Conservation (phyloP, 1,284 basidiomycete species). For the Boletus smithii region DNA sequence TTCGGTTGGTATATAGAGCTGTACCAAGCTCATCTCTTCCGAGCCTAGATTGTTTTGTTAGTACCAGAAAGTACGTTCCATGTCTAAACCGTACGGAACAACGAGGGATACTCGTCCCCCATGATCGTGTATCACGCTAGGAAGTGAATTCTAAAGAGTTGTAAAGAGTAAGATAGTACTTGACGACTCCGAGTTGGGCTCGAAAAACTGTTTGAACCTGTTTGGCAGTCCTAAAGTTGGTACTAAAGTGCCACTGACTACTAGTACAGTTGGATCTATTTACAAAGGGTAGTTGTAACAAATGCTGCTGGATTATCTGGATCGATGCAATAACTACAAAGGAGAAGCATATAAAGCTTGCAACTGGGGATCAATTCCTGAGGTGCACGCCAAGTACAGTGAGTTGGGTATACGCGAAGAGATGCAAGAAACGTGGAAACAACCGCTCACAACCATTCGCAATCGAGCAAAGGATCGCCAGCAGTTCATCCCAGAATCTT, state of each 20-base stretch:
- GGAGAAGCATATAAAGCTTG: not conserved
- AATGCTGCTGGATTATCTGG: not conserved
- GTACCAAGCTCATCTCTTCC: conserved; percentile 96
- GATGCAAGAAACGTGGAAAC: conserved; percentile 41
- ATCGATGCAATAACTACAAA: not conserved
- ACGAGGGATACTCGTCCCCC: conserved; percentile 76
- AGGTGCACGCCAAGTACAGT: conserved; percentile 3
- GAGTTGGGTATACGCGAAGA: conserved; percentile 35
- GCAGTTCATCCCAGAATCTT: conserved; percentile 34
- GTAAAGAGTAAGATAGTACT: not conserved
- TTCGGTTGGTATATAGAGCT: conserved; percentile 97
- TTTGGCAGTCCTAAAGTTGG: too few relatives aligned
- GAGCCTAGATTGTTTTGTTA: conserved; percentile 55
- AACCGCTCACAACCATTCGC: conserved; percentile 35
- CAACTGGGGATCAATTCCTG: not conserved
- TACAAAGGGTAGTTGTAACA: conserved; percentile 1
- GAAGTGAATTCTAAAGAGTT: conserved; percentile 4
- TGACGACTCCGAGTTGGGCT: too few relatives aligned
- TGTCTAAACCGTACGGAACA: conserved; percentile 61
- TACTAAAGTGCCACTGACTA: too few relatives aligned
- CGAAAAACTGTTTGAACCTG: conserved; percentile 20
- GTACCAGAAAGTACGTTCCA: not conserved
- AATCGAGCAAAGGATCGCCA: conserved; percentile 32
- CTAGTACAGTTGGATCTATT: not conserved
- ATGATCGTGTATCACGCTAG: conserved; percentile 34